Evolutionary conservation across 306 rosid species (phyloP).

Genomic region (Quercus dentata): DNA sequence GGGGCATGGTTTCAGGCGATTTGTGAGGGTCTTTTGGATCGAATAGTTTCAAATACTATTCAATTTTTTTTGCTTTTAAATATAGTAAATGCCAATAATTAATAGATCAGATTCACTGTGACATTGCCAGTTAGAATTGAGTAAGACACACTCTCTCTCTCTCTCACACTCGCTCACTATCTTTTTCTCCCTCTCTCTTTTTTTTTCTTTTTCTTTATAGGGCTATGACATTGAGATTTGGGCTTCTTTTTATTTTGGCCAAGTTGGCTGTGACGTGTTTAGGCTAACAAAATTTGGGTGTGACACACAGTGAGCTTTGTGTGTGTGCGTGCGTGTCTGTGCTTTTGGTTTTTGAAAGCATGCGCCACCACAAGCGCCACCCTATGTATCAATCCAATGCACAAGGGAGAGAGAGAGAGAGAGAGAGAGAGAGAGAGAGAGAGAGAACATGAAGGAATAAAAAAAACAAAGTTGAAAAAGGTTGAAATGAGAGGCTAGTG

Average conservation of each 20-base stretch:
- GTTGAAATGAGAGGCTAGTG: not conserved
- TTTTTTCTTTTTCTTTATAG: not conserved
- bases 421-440: no score
- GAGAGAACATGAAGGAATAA: no score
- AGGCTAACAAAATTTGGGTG: not conserved
- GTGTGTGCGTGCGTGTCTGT: not conserved
- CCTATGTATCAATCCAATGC: not conserved
- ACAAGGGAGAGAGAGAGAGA: no score
- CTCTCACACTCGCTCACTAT: not conserved
- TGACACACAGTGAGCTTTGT: not conserved
- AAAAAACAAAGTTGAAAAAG: no score
- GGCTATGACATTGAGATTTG: conserved; percentile 56
- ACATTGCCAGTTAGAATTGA: conserved; percentile 22
- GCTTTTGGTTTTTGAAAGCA: not conserved
- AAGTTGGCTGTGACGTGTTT: not conserved
- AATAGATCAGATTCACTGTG: not conserved
- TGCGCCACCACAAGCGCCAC: not conserved
- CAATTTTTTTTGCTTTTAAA: not conserved
- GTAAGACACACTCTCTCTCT: conserved; percentile 27
- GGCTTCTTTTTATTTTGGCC: not conserved
- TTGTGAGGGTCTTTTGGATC: conserved; percentile 43
- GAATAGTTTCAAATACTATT: conserved; percentile 26
- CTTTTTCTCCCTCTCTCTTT: conserved; percentile 1
- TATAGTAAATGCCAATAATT: not conserved
- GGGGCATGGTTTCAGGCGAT: conserved; percentile 27